phyloP scores from a whole-genome alignment of 257 asterid species.

The Prunella vulgaris region DNA sequence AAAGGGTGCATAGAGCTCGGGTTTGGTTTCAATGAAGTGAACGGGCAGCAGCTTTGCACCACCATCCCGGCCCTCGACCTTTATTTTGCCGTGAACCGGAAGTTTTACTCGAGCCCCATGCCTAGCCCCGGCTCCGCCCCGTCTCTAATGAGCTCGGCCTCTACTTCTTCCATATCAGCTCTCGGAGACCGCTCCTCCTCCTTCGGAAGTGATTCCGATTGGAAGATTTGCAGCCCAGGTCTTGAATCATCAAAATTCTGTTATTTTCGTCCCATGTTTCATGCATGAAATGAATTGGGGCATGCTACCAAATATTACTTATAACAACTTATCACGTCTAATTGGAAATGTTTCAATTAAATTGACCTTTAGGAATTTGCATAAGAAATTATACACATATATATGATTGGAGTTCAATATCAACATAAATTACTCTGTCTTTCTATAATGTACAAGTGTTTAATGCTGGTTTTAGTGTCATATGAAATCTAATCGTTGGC shows the following conservation, averaged over 20 bases:
- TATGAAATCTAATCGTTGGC: no score
- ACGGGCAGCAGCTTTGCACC: conserved; percentile 57
- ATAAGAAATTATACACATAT: no score
- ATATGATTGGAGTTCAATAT: not conserved
- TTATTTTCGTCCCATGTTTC: not conserved
- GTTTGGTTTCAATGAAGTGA: conserved; percentile 76
- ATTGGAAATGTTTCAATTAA: no score
- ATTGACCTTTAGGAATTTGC: no score
- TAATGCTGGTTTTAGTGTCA: no score
- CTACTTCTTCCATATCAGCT: conserved; percentile 15
- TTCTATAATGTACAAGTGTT: no score
- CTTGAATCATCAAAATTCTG: not conserved
- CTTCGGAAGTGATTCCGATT: conserved; percentile 40
- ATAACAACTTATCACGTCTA: no score
- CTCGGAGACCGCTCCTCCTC: conserved; percentile 32
- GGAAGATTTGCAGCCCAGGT: conserved; percentile 56
- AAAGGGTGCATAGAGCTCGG: conserved; percentile 90
- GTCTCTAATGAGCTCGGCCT: conserved; percentile 2
- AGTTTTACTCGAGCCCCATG: conserved; percentile 48
- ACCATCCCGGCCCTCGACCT: conserved; percentile 90
- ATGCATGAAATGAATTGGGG: no score
- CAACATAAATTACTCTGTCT: no score
- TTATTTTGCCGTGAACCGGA: conserved; percentile 76
- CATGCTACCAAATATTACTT: no score
- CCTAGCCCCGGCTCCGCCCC: conserved; percentile 45